Base-by-base conservation (phyloP, 805 yeast genomes). In the Zygosaccharomyces gambellarensis region DNA sequence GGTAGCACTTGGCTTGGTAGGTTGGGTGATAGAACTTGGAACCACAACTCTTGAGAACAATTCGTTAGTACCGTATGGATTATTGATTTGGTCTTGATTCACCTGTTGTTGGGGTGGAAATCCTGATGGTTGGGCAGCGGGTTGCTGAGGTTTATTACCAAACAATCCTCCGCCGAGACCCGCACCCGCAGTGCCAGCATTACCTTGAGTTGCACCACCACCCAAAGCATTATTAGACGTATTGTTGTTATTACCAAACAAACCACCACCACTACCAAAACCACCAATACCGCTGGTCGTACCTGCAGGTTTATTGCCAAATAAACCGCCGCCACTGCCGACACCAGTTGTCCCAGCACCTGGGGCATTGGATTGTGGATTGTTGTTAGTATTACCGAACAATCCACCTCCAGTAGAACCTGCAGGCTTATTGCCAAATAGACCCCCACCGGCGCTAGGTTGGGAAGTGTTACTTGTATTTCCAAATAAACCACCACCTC, bases 21-120 rank as follows among this genome's bases (percentile, higher is more conserved):
- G 68, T 39, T 60, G 62, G 3, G 76, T 71, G 23, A 74, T 70
- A 12, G 71, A 62, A 27, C 60, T 58, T 8, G 70, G 71, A n/a
- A 68, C 61, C 29, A 66, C 64, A 39, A 60, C 60, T 44, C 63
- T 65, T 3, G 70, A 50, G 58, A 87, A 88, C 46, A 90, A 71
- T 5, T 90, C 86, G 58, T 83, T 83, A 43, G 80, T 76, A 1
- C 96, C 95, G 63, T 87, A 90, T 39, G 97, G 96, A 62, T 64
- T 59, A 34, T 51, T 75, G 73, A 49, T 70, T 57, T 39, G 75
- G 69, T 47, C 70, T 52, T 62, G 65, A 47, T 56, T 58, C 47
- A 54, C 59, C 23, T 67, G 67, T 34, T 58, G 67, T 47, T 56
- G 65, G 42, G 55, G 58, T 22, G 51, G 55, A 5, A 39, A 39